phyloP scores from a whole-genome alignment of 1,284 basidiomycete genomes.

The Meripilus lineatus region DNA sequence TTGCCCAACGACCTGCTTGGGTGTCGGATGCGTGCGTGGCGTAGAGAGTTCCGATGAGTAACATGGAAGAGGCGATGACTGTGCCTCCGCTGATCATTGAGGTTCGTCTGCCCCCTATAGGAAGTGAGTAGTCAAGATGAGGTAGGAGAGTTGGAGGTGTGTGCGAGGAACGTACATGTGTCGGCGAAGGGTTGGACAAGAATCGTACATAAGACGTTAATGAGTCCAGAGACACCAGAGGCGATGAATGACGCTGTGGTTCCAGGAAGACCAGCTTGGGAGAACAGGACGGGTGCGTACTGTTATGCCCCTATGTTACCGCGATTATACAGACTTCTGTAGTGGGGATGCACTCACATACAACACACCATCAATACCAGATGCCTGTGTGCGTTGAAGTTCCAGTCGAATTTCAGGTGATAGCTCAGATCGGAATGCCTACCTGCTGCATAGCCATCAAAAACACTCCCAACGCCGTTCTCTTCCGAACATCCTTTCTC shows the following conservation, averaged over 20 bases:
- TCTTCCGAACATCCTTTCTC: slow-evolving; percentile 26
- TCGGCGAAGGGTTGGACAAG: slow-evolving; percentile 38
- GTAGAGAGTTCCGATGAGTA: slow-evolving; percentile 12
- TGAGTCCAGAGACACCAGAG: slow-evolving; percentile 46
- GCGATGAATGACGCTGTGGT: slow-evolving; percentile 45
- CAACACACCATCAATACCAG: slow-evolving; percentile 35
- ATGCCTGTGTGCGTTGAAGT: slow-evolving; percentile 13
- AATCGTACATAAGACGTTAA: slow-evolving; percentile 41
- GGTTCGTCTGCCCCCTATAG: slow-evolving; percentile 36
- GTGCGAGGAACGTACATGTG: slow-evolving; percentile 26
- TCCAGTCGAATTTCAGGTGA: not conserved
- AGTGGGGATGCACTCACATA: slow-evolving; percentile 17
- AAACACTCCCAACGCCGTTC: slow-evolving; percentile 42
- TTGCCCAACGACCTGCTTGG: slow-evolving; percentile 33
- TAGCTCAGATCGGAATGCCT: slow-evolving; percentile 5
- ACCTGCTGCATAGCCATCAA: slow-evolving; percentile 43
- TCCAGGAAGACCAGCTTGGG: slow-evolving; percentile 43
- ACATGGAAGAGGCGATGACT: slow-evolving; percentile 27
- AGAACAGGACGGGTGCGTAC: slow-evolving; percentile 48
- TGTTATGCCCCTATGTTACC: slow-evolving; percentile 20
- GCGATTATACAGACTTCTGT: not conserved
- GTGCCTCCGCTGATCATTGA: slow-evolving; percentile 42
- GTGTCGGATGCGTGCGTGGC: slow-evolving; percentile 16
- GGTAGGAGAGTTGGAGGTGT: not conserved
- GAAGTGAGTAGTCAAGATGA: slow-evolving; percentile 3